Evolutionary conservation across 805 yeast genomes (phyloP).

Genomic region (Danielia oregonensis): DNA sequence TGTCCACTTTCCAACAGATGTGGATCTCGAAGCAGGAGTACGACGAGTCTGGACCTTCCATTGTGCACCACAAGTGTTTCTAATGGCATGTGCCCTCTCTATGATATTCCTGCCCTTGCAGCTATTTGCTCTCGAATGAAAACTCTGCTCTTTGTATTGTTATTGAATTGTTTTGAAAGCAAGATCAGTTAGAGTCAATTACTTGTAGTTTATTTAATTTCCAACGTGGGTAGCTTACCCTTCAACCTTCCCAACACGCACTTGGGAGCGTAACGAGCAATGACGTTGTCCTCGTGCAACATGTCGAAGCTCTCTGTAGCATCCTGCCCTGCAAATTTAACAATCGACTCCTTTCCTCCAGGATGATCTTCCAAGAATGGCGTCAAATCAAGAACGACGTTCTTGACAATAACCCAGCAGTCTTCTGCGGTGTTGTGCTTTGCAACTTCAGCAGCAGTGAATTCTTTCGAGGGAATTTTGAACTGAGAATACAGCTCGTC

Average conservation of each 20-base stretch:
- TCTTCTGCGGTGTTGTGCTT: slow-evolving; percentile 43
- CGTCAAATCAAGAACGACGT: slow-evolving; percentile 48
- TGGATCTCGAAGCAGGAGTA: slow-evolving; percentile 99
- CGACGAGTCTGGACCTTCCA: slow-evolving; percentile 99
- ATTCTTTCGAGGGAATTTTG: slow-evolving; percentile 46
- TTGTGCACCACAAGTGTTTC: slow-evolving; percentile 95
- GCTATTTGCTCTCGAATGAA: slow-evolving; percentile 7
- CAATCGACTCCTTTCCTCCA: slow-evolving; percentile 57
- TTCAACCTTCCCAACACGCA: slow-evolving; percentile 51
- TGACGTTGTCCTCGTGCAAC: slow-evolving; percentile 56
- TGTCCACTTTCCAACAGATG: slow-evolving; percentile 99
- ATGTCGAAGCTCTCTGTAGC: slow-evolving; percentile 48
- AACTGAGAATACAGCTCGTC: slow-evolving; percentile 17
- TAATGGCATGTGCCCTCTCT: slow-evolving; percentile 34
- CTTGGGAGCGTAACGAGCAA: slow-evolving; percentile 44
- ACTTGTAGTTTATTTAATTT: slow-evolving; percentile 15
- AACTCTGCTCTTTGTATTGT: slow-evolving; percentile 6
- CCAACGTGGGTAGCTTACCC: slow-evolving; percentile 43
- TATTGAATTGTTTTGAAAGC: slow-evolving; percentile 15
- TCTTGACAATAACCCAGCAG: slow-evolving; percentile 54
- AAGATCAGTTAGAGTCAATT: slow-evolving; percentile 1
- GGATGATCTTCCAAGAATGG: slow-evolving; percentile 48
- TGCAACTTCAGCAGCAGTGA: slow-evolving; percentile 42
- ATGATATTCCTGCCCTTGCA: slow-evolving; percentile 13
- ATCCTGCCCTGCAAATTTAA: slow-evolving; percentile 44